Evolutionary conservation across 2,329 filamentous ascomycete species (phyloP), one percentile per base, ranked within the genome.

Genomic region (Colletotrichum sp.): DNA sequence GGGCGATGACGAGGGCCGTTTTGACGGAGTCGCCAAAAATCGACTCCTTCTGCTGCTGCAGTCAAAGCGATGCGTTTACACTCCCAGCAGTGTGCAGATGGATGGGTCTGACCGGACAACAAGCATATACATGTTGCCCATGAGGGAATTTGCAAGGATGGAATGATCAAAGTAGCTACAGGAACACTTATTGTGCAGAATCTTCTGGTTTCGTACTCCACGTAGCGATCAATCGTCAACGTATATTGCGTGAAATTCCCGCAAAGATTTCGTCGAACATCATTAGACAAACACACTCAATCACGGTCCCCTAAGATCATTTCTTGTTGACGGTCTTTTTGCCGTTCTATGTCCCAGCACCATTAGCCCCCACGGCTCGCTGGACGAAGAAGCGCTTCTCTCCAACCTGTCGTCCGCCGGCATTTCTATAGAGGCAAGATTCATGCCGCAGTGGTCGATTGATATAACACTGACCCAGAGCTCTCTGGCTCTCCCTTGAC

Each of bases 361-460:
- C 13, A 55, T 24, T 55, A 24, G n/a, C 2, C 49, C n/a, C 10
- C n/a, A 4, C 9, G 24, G 49, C 49, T 55, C 49, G 8, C 1
- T 55, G 8, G 49, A 5, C 1, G 24, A 13, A 1, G 0, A 2
- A 55, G n/a, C 10, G 24, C n/a, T 24, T 3, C 5, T 55, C n/a
- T 24, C 4, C 49, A 21, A 6, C 49, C 9, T 55, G 49, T 55
- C 49, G 49, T 55, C 49, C n/a, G 5, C 49, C n/a, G 8, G 9
- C n/a, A 0, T 24, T 55, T 24, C 49, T 4, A 0, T 15, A 24
- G 24, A 55, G 49, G 21, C 49, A n/a, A 55, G n/a, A 24, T 13
- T 8, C n/a, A 2, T 55, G 49, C 4, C n/a, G 18, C 18, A 55
- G 18, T 8, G 16, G 49, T 55, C n/a, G 1, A n/a, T n/a, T 55